Evolutionary conservation across 371 early-diverging fungal species (phyloP).

Genomic region (Astathelohania contejeani): DNA sequence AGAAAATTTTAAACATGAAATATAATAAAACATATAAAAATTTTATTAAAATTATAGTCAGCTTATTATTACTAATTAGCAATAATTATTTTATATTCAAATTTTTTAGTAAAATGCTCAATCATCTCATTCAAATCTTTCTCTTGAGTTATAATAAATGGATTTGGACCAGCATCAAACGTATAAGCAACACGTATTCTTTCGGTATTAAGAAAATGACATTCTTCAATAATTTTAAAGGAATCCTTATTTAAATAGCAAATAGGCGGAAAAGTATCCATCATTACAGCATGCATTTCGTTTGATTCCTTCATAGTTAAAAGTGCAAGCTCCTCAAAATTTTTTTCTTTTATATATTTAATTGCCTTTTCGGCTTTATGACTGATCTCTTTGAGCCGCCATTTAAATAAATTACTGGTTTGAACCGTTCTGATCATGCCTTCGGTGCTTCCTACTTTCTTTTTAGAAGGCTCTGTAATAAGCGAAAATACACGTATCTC

Average conservation of each 20-base stretch:
- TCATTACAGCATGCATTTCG: constrained; percentile 86
- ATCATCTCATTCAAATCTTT: constrained; percentile 21
- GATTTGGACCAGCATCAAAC: constrained; percentile 90
- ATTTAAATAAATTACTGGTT: constrained; percentile 65
- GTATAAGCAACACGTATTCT: constrained; percentile 54
- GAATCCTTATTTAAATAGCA: constrained; percentile 81
- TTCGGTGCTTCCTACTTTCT: constrained; percentile 69
- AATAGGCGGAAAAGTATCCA: constrained; percentile 77
- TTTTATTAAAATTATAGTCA: no score
- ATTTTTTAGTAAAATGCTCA: constrained; percentile 7
- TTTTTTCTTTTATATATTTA: constrained; percentile 61
- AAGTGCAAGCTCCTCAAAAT: constrained; percentile 73
- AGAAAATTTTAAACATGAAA: no score
- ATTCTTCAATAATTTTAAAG: constrained; percentile 63
- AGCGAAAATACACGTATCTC: constrained; percentile 70
- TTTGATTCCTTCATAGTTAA: constrained; percentile 89
- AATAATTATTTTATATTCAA: neutral
- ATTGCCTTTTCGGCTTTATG: constrained; percentile 66
- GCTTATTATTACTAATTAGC: neutral
- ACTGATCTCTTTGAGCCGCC: constrained; percentile 66
- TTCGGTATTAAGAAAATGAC: constrained; percentile 66
- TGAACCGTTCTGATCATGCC: constrained; percentile 89
- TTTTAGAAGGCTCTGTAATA: constrained; percentile 72
- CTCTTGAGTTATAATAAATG: constrained; percentile 59
- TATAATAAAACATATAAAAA: no score